Evolutionary conservation across 192 early-diverging fungal species (phyloP).

Genomic region (Coemansia interrupta): DNA sequence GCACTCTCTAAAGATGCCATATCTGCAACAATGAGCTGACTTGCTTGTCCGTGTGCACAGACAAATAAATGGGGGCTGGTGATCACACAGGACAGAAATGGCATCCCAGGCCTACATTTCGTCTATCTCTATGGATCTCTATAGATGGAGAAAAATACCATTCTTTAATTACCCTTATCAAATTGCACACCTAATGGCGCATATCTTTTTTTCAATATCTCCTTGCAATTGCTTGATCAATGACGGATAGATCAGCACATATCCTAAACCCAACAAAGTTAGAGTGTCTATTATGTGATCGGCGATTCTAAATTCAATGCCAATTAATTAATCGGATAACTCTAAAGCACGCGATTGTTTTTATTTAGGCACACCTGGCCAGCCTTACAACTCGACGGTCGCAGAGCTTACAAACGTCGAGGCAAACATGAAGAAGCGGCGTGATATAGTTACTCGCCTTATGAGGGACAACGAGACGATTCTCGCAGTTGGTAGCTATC

Average conservation of each 20-base stretch:
- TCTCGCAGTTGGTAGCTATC: constrained; percentile 83
- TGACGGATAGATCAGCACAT: too few relatives aligned
- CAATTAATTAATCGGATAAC: constrained; percentile 1
- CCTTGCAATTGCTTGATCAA: too few relatives aligned
- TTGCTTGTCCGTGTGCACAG: too few relatives aligned
- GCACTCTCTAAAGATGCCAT: constrained; percentile 4
- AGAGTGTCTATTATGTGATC: background rate
- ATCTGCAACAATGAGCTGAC: constrained; percentile 1
- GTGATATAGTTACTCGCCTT: constrained; percentile 60
- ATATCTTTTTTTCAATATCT: background rate
- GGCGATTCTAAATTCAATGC: constrained; percentile 1
- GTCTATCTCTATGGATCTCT: background rate
- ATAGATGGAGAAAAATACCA: background rate
- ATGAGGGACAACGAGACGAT: constrained; percentile 72
- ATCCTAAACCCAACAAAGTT: too few relatives aligned
- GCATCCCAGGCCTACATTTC: background rate
- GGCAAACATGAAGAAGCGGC: constrained; percentile 81
- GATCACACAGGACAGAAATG: background rate
- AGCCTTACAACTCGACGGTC: constrained; percentile 82
- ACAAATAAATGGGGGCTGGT: too few relatives aligned
- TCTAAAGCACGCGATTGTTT: background rate
- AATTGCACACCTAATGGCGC: background rate
- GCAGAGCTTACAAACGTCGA: constrained; percentile 80
- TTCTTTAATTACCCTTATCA: background rate
- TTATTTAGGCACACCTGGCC: constrained; percentile 73